These are phyloP conservation scores for Heliamphora pulchella DNA, from an alignment of 179 eudicot genomes.

Conservation along the genomic window DNA sequence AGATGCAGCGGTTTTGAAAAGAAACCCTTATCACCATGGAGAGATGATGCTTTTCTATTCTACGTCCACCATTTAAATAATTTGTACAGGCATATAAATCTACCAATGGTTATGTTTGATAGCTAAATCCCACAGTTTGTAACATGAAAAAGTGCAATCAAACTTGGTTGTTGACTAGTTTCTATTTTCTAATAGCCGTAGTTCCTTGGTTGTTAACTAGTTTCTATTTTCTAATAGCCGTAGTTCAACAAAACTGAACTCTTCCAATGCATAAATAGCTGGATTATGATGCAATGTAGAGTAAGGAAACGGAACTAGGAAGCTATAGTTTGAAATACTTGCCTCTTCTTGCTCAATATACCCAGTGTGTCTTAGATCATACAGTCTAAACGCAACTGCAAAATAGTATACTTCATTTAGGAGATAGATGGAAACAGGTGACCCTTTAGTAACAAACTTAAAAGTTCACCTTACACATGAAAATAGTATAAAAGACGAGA, in stretches of 20 bases:
- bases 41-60: background rate
- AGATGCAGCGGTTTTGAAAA: background rate
- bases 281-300: background rate
- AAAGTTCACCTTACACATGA: background rate
- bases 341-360: conserved; percentile 80
- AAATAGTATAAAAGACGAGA: background rate
- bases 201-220: background rate
- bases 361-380: conserved; percentile 52
- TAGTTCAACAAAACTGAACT: background rate
- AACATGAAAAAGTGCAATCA: background rate
- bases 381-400: conserved; percentile 63
- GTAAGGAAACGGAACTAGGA: background rate
- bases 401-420: conserved; percentile 9
- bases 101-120: too few relatives aligned
- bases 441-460: background rate
- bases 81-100: background rate
- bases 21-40: background rate
- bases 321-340: conserved; percentile 9
- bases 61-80: background rate
- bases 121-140: background rate
- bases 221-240: background rate
- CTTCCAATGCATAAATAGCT: background rate
- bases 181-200: too few relatives aligned
- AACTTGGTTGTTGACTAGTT: background rate
- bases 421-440: background rate